A percentile compares a stretch with the other conserved stretches of the same genome.
phyloP scores from a whole-genome alignment of 208 protist genomes.

The Acanthamoeba royreba region DNA sequence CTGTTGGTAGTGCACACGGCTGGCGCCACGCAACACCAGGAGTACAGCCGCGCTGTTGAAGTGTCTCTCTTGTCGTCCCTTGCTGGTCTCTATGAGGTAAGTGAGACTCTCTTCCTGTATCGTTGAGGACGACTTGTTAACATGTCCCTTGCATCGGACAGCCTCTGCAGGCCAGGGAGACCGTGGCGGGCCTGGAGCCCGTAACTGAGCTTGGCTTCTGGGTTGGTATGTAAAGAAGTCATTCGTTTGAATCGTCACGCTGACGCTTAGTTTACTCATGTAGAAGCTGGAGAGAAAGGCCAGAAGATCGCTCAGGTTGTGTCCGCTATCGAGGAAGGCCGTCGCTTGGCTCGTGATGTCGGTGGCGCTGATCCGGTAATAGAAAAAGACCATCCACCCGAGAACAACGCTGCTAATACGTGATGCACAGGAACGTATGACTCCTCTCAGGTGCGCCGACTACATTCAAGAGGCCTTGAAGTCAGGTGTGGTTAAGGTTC shows the following conservation, averaged over 20 bases:
- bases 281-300: not conserved
- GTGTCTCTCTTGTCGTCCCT: not conserved
- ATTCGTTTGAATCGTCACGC: too few relatives aligned
- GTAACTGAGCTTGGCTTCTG: not conserved
- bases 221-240: not conserved
- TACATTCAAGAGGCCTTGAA: conserved; percentile 38
- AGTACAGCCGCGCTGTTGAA: not conserved
- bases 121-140: too few relatives aligned
- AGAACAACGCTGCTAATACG: too few relatives aligned
- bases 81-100: not conserved
- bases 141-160: too few relatives aligned
- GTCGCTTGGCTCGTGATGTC: conserved; percentile 44
- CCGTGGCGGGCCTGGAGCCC: not conserved
- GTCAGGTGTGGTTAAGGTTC: not conserved
- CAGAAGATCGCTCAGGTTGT: not conserved
- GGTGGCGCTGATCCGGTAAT: conserved; percentile 49
- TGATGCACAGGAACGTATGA: conserved; percentile 50
- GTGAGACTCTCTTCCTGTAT: too few relatives aligned
- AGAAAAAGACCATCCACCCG: too few relatives aligned
- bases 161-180: not conserved
- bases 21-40: not conserved
- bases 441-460: not conserved
- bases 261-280: too few relatives aligned
- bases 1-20: not conserved
- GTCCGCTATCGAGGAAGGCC: conserved; percentile 33